Evolutionary conservation across 176 grass and related monocot species (phyloP).

Genomic region (Avena sativa): DNA sequence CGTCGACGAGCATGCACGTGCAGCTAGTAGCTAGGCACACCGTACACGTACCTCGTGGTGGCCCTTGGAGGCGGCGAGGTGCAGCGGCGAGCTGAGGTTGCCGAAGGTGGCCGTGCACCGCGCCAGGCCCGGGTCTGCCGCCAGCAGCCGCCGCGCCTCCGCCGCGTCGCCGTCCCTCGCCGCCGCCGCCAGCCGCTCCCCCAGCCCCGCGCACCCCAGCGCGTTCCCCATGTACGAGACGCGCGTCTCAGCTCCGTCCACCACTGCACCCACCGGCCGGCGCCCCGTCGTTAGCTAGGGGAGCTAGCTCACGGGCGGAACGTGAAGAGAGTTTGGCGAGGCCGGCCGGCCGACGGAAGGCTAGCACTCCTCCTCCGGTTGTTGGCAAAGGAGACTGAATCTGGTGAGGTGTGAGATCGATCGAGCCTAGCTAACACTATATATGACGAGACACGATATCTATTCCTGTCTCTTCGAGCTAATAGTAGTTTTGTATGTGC

Average conservation of each 20-base stretch:
- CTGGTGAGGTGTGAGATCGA: not conserved
- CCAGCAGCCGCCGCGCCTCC: constrained; percentile 65
- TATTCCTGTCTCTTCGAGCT: not conserved
- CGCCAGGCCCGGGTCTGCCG: constrained; percentile 55
- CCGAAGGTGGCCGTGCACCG: constrained; percentile 71
- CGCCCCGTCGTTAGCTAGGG: not conserved
- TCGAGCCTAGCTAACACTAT: not conserved
- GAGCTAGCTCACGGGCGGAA: not conserved
- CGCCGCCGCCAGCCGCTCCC: constrained; percentile 73
- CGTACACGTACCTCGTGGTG: constrained; percentile 66
- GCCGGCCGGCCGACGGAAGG: not conserved
- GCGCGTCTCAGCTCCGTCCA: not conserved
- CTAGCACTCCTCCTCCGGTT: not conserved
- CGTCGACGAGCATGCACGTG: not conserved
- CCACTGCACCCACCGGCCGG: not conserved
- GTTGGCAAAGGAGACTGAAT: constrained; percentile 24
- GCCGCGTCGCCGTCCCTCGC: constrained; percentile 70
- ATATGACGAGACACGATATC: not conserved
- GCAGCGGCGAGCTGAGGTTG: constrained; percentile 81
- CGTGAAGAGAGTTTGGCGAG: not conserved
- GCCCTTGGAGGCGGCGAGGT: constrained; percentile 74
- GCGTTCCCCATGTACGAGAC: constrained; percentile 72
- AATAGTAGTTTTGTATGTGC: not conserved
- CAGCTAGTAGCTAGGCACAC: not conserved
- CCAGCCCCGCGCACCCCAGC: constrained; percentile 61